Conservation (phyloP, 805 yeast genomes). For the Wickerhamomyces hampshirensis region DNA sequence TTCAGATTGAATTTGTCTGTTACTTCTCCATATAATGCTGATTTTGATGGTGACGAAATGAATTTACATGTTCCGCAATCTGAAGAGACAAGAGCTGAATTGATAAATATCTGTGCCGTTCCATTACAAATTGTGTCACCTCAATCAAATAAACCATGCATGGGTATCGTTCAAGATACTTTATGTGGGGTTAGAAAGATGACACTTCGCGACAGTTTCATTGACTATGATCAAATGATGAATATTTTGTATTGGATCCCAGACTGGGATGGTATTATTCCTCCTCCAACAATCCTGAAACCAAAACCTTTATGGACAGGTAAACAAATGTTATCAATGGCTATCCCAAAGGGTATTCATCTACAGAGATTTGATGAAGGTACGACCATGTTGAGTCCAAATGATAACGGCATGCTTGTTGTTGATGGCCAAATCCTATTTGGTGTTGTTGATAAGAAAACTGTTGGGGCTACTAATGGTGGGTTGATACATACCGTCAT, state of each 20-base stretch:
- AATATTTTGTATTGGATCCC: constrained; percentile 98
- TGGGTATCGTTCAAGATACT: constrained; percentile 99
- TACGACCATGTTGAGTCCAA: constrained; percentile 75
- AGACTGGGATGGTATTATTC: constrained; percentile 97
- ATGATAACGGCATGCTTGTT: constrained; percentile 93
- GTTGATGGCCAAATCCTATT: constrained; percentile 94
- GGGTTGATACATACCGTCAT: constrained; percentile 96
- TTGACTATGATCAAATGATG: constrained; percentile 92
- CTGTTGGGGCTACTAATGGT: constrained; percentile 98
- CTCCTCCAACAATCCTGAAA: constrained; percentile 88
- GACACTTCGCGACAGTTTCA: constrained; percentile 84
- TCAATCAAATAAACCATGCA: constrained; percentile 97
- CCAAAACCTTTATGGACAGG: constrained; percentile 99
- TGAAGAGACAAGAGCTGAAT: constrained; percentile 95
- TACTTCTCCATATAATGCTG: constrained; percentile 99
- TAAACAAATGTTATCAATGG: constrained; percentile 86
- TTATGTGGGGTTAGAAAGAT: constrained; percentile 94
- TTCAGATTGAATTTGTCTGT: constrained; percentile 95
- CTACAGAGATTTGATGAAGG: constrained; percentile 91
- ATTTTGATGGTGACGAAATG: constrained; percentile 99
- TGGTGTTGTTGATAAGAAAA: constrained; percentile 97
- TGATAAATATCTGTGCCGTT: constrained; percentile 92
- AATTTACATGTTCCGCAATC: constrained; percentile 98
- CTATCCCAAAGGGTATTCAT: constrained; percentile 94
- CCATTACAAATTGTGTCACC: constrained; percentile 98